phyloP scores from a whole-genome alignment of 345 rosid genomes.

The Populus alba region DNA sequence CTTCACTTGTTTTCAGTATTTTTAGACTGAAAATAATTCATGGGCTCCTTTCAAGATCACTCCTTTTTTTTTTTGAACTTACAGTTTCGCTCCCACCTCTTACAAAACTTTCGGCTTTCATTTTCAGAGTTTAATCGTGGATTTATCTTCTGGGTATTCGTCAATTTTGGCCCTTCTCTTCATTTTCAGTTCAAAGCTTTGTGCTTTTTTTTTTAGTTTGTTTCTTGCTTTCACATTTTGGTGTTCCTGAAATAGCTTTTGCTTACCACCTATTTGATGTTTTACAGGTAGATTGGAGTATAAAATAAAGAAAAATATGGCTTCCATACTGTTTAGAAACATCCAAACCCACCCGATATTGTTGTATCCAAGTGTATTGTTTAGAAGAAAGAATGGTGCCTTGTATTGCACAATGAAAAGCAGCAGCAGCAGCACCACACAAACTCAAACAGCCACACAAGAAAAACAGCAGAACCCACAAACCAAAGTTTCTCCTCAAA shows the following conservation, averaged over 20 bases:
- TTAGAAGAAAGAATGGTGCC: conserved; percentile 42
- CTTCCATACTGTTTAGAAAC: conserved; percentile 52
- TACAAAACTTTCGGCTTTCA: background rate
- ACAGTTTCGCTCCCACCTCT: background rate
- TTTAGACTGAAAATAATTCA: background rate
- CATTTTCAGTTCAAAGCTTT: background rate
- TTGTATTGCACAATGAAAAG: conserved; percentile 45
- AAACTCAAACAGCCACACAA: conserved; percentile 48
- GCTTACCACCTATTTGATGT: conserved; percentile 32
- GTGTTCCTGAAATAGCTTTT: background rate
- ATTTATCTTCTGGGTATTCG: background rate
- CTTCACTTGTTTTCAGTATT: background rate
- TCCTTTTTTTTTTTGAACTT: background rate
- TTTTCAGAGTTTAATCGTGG: background rate
- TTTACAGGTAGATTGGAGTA: conserved; percentile 27
- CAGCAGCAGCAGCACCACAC: conserved; percentile 14
- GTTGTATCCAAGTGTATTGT: conserved; percentile 38
- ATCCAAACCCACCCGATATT: conserved; percentile 50
- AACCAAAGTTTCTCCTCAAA: conserved; percentile 44
- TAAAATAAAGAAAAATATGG: conserved; percentile 42
- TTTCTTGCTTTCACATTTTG: background rate
- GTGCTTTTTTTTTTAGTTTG: background rate
- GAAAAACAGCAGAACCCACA: conserved; percentile 43
- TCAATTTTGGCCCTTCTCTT: background rate
- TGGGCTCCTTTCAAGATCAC: background rate